phyloP scores from a whole-genome alignment of 495 filamentous ascomycete genomes.

The Hypoxylon crocopeplum region DNA sequence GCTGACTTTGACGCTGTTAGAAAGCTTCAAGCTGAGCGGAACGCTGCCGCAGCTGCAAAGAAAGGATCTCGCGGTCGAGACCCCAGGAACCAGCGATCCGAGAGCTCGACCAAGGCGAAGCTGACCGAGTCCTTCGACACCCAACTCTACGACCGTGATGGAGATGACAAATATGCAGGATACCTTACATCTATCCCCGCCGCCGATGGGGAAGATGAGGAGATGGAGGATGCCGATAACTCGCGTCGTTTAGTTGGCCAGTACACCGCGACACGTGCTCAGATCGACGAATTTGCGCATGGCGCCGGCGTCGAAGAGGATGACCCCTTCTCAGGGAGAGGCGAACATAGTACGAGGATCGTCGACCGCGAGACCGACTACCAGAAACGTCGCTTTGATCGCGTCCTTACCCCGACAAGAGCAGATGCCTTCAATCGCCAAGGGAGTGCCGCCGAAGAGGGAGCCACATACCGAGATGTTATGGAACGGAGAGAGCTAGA shows the following conservation, averaged over 20 bases:
- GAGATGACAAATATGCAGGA: conserved; percentile 82
- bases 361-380: conserved; percentile 95
- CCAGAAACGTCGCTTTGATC: conserved; percentile 91
- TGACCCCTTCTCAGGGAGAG: conserved; percentile 79
- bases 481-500: conserved; percentile 93
- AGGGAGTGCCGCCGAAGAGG: conserved; percentile 67
- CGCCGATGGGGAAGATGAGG: conserved; percentile 82
- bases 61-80: conserved; percentile 91
- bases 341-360: conserved; percentile 90
- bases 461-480: conserved; percentile 80
- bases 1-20: conserved; percentile 84
- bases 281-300: conserved; percentile 93
- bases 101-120: conserved; percentile 91
- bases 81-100: conserved; percentile 83
- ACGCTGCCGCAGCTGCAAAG: conserved; percentile 78
- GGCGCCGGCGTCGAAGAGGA: conserved; percentile 89
- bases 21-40: conserved; percentile 90
- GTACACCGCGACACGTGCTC: conserved; percentile 89
- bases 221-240: conserved; percentile 77
- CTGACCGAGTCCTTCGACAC: conserved; percentile 95
- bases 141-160: conserved; percentile 84
- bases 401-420: conserved; percentile 84
- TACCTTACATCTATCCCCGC: conserved; percentile 89
- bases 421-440: conserved; percentile 86
- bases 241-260: conserved; percentile 88